Conservation (phyloP, 352 stramenopile genomes). For the Phytophthora nicotianae region DNA sequence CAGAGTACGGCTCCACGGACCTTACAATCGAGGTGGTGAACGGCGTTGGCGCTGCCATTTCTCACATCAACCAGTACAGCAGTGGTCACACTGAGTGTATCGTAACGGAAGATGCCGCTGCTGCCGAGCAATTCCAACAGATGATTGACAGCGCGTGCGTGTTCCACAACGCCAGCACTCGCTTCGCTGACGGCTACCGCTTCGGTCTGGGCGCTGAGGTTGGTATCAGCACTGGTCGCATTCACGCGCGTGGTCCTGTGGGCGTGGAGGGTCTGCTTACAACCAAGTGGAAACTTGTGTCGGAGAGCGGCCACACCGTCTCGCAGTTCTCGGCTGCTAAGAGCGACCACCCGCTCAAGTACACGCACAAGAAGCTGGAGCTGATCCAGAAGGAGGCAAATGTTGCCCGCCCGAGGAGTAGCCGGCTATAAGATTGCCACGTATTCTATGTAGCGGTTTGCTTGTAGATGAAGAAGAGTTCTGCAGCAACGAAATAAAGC, state of each 20-base stretch:
- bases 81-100: slow-evolving; percentile 98
- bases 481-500: slow-evolving; percentile 17
- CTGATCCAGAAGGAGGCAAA: slow-evolving; percentile 67
- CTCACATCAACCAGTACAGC: slow-evolving; percentile 96
- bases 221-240: slow-evolving; percentile 96
- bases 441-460: slow-evolving; percentile 13
- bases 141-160: slow-evolving; percentile 96
- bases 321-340: slow-evolving; percentile 60
- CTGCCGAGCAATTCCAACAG: slow-evolving; percentile 75
- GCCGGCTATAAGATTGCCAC: slow-evolving; percentile 57
- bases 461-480: slow-evolving; percentile 3
- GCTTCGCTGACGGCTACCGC: slow-evolving; percentile 95
- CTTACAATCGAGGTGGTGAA: slow-evolving; percentile 95
- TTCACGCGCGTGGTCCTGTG: slow-evolving; percentile 96
- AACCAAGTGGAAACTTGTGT: slow-evolving; percentile 97
- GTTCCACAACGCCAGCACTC: slow-evolving; percentile 98
- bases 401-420: slow-evolving; percentile 69
- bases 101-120: slow-evolving; percentile 91
- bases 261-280: slow-evolving; percentile 97
- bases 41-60: slow-evolving; percentile 90
- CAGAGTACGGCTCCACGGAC: slow-evolving; percentile 95
- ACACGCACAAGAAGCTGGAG: slow-evolving; percentile 81
- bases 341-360: slow-evolving; percentile 54
- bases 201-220: slow-evolving; percentile 98
- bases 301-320: slow-evolving; percentile 83